Base-by-base conservation (phyloP, 495 filamentous ascomycete species). In the Xylaria acuta region DNA sequence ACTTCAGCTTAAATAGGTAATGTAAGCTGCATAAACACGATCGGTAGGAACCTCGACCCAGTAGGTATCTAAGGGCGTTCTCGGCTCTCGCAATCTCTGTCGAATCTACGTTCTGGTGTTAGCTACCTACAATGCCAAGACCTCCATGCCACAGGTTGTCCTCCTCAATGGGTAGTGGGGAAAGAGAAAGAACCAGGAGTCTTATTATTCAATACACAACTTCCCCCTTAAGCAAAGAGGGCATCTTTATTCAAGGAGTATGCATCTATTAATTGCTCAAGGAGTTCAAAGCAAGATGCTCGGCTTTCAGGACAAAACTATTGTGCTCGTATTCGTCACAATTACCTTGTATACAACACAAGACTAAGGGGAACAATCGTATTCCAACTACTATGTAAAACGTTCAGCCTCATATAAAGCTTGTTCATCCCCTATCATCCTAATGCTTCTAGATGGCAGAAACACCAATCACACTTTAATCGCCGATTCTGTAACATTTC, bases 61-160 rank as follows among this genome's bases (percentile, higher is more conserved):
- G 27, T 36, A 59, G 51, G 51, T n/a, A 54, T 25, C 25, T 54
- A 54, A 27, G 51, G 12, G 51, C 30, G 3, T 22, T 65, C 27
- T 65, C 9, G 40, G 63, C 63, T 27, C 43, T 65, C 63, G 63
- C 63, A 49, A 65, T 14, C 12, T 32, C 27, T 49, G 62, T 41
- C 62, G 64, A 45, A 66, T 66, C 64, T 49, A 51, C 20, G 45
- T 47, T 47, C 14, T 47, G 4, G 45, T 43, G 40, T 5, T 12
- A 41, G 38, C 38, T 41, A 41, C 38, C 38, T 41, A 27, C 22
- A 53, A 27, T 53, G 22, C 22, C 22, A 53, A 51, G 47, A 22
- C 9, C 51, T 27, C 3, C 22, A 9, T 53, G 4, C 12, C 5
- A 53, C 9, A 53, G 27, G 49, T 3, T 53, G 9, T 30, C 25